phyloP scores from a whole-genome alignment of 192 early-diverging fungal genomes.

The Coemansia sp. region DNA sequence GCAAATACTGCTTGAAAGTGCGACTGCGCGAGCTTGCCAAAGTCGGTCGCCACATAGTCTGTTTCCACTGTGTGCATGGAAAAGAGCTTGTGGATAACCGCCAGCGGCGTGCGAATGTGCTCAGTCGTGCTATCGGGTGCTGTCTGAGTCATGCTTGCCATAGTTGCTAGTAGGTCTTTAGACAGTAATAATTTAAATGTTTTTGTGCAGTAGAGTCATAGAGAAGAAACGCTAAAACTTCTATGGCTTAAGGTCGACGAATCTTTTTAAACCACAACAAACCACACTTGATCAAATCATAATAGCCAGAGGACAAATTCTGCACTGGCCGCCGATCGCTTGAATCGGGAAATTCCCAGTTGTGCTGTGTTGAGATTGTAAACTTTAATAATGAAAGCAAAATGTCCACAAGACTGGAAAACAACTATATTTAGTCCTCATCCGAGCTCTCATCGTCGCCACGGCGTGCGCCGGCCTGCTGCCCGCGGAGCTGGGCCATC shows the following conservation, averaged over 20 bases:
- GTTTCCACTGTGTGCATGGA: slow-evolving; percentile 15
- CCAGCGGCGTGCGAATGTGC: slow-evolving; percentile 28
- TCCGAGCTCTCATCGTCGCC: slow-evolving; percentile 53
- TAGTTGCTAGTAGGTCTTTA: background rate
- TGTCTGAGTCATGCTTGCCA: slow-evolving; percentile 11
- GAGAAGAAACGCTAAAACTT: background rate
- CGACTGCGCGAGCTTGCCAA: slow-evolving; percentile 24
- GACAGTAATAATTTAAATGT: slow-evolving; percentile 1
- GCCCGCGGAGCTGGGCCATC: slow-evolving; percentile 86
- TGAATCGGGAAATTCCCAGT: too few species aligned
- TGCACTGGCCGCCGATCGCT: too few species aligned
- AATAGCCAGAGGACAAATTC: background rate
- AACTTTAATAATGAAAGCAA: background rate
- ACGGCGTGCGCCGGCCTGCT: slow-evolving; percentile 54
- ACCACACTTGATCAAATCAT: background rate
- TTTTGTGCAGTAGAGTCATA: background rate
- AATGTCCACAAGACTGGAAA: background rate
- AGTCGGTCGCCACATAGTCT: slow-evolving; percentile 9
- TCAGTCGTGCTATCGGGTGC: slow-evolving; percentile 19
- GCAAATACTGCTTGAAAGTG: slow-evolving; percentile 31
- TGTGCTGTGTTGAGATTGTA: background rate
- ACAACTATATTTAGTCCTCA: slow-evolving; percentile 39
- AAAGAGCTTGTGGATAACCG: slow-evolving; percentile 41
- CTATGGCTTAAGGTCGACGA: background rate
- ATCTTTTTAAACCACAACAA: background rate